Base-by-base conservation (phyloP, 768 basidiomycete species). In the Xerocomus spinulosus region DNA sequence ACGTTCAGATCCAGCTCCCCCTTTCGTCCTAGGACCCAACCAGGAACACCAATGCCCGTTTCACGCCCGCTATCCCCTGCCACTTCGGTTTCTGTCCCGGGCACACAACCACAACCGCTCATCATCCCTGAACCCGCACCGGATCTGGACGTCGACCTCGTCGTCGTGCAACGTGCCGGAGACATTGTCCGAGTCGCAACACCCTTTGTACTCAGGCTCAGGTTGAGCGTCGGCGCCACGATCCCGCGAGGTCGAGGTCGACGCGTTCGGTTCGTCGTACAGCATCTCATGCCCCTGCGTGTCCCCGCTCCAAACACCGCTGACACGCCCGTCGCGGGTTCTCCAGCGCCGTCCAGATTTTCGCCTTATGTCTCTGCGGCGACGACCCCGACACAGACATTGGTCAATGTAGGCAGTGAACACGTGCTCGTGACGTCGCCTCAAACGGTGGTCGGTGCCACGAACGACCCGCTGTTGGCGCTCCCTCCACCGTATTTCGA, bases 131-230 rank as follows among this genome's bases (percentile, higher is more conserved):
- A 64, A 17, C 48, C 55, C 0, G 23, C 44, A 2, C 61, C 68
- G 1, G 77, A 79, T 32, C 56, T 88, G 14, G 80, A 83, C 36
- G 73, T 79, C 9, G 78, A 79, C 52, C 73, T 87, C 32, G 62
- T 82, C 34, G 74, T 83, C 26, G 71, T 73, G 9, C 66, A 75
- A 42, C 64, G 81, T 9, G 73, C 80, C 2, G 69, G 72, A 23
- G 68, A 72, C 13, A 29, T 57, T 1, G 68, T 85, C 29, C 53
- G 57, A 3, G 62, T 83, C 4, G 80, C 82, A 46, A 76, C 73
- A 34, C 81, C 85, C 0, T 89, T 92, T 57, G 71, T 67, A 2
- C 69, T 89, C 37, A 59, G 66, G 10, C 77, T 83, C 41, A 70
- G 75, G 3, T 66, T 89, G 13, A 73, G 75, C 20, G 59, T 84